These are phyloP conservation scores for Astrothelium macrocarpum DNA, from an alignment of 495 filamentous ascomycete genomes.

Conservation along the genomic window DNA sequence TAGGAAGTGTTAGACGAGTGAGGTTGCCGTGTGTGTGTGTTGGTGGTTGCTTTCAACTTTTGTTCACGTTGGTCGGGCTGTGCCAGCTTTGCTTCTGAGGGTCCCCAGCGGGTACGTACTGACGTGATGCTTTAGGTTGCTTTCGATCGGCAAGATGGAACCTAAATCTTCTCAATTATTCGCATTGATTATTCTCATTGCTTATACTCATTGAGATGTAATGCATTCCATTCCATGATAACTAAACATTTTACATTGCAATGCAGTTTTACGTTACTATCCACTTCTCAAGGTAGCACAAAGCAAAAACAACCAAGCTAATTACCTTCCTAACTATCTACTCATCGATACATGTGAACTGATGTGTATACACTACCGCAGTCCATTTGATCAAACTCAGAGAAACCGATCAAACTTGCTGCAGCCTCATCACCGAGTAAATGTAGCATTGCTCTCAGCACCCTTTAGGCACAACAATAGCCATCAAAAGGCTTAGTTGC, in stretches of 20 bases:
- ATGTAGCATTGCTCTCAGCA: slow-evolving; percentile 47
- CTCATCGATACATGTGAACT: background rate
- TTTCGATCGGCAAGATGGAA: too few relatives aligned
- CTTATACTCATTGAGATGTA: too few relatives aligned
- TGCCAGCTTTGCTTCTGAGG: background rate
- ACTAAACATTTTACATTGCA: too few relatives aligned
- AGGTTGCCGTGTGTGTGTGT: slow-evolving; percentile 4
- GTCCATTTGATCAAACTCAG: background rate
- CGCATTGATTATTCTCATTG: too few relatives aligned
- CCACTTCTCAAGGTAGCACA: too few relatives aligned
- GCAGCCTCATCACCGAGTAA: slow-evolving; percentile 28
- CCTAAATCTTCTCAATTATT: too few relatives aligned
- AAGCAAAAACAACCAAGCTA: too few relatives aligned
- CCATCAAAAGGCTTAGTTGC: slow-evolving; percentile 72
- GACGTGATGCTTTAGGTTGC: too few relatives aligned
- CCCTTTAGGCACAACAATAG: slow-evolving; percentile 90
- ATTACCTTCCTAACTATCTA: too few relatives aligned
- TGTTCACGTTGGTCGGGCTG: background rate
- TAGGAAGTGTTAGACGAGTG: background rate
- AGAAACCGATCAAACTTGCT: background rate
- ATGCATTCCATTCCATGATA: too few relatives aligned
- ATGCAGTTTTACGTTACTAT: too few relatives aligned
- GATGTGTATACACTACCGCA: slow-evolving; percentile 3
- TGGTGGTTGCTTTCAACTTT: background rate
- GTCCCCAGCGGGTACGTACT: background rate